Conservation (phyloP, 2,329 filamentous ascomycete species). For the Colletotrichum eremochloae region DNA sequence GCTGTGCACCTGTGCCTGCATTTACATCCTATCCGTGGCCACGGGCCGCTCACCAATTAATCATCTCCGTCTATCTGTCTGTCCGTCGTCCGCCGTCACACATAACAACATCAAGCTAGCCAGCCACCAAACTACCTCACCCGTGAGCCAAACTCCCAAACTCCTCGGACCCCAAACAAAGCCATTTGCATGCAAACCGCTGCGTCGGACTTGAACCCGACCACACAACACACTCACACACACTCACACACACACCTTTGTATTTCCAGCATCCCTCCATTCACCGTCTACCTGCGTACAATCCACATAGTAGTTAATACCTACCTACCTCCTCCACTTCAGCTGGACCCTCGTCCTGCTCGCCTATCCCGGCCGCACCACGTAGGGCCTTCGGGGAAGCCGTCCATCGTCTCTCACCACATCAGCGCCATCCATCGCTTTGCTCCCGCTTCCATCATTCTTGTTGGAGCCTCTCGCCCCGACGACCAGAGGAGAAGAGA, state of each 20-base stretch:
- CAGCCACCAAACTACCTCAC: not conserved
- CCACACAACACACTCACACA: too few relatives aligned
- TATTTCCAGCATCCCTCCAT: not conserved
- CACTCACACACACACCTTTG: not conserved
- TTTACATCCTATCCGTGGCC: slow-evolving; percentile 5
- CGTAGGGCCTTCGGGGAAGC: slow-evolving; percentile 40
- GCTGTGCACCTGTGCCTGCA: not conserved
- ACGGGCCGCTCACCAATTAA: too few relatives aligned
- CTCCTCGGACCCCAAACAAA: slow-evolving; percentile 9
- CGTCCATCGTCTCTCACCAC: slow-evolving; percentile 24
- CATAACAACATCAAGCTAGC: not conserved
- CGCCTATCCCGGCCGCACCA: slow-evolving; percentile 24
- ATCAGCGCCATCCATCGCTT: slow-evolving; percentile 18
- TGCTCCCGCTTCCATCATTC: slow-evolving; percentile 7
- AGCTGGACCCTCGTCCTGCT: slow-evolving; percentile 8
- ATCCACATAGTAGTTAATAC: not conserved
- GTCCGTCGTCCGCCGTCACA: not conserved
- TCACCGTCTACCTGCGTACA: too few relatives aligned
- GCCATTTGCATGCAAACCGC: slow-evolving; percentile 18
- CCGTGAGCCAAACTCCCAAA: not conserved
- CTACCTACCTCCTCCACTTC: slow-evolving; percentile 6
- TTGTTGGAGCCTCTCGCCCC: slow-evolving; percentile 6
- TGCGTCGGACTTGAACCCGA: slow-evolving; percentile 30
- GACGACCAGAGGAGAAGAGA: not conserved
- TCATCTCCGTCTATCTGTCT: not conserved